These are phyloP conservation scores for Russula sp. DNA, from an alignment of 768 basidiomycete species.

Conservation along the genomic window DNA sequence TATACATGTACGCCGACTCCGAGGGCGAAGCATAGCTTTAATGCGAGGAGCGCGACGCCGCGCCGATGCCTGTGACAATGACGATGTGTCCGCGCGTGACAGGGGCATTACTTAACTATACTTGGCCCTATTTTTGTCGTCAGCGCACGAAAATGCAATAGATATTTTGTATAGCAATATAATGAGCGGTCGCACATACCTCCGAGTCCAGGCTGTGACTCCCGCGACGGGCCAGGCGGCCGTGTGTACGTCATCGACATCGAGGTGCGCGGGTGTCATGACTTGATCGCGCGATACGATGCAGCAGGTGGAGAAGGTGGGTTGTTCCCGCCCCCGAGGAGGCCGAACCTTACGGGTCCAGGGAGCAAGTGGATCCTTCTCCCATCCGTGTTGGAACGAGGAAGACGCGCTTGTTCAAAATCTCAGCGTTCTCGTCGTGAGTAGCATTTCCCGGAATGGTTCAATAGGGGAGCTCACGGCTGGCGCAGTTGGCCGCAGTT, in stretches of 20 bases:
- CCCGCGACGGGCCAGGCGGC: conserved; percentile 78
- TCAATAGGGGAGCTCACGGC: too few relatives aligned
- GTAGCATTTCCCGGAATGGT: conserved; percentile 54
- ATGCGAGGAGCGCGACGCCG: conserved; percentile 72
- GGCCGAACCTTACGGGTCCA: conserved; percentile 60
- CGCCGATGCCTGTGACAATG: conserved; percentile 81
- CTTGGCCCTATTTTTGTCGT: conserved; percentile 48
- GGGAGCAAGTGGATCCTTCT: conserved; percentile 57
- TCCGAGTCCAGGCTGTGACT: conserved; percentile 83
- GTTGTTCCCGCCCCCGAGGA: conserved; percentile 57
- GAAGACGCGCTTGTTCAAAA: conserved; percentile 66
- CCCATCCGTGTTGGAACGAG: conserved; percentile 72
- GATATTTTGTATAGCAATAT: neutral
- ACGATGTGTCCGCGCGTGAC: conserved; percentile 65
- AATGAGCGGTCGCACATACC: conserved; percentile 45
- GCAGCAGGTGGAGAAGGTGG: conserved; percentile 70
- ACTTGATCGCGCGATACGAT: conserved; percentile 69
- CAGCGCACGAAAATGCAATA: conserved; percentile 21
- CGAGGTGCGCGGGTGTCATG: conserved; percentile 65
- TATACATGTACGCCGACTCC: conserved; percentile 82
- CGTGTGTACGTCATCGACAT: conserved; percentile 60
- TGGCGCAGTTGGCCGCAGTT: too few relatives aligned
- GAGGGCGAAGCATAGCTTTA: conserved; percentile 72
- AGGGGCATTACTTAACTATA: conserved; percentile 64
- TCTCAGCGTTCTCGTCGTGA: conserved; percentile 48